phyloP scores from a whole-genome alignment of 805 yeast species.

The Teunomyces lycoperdinae region DNA sequence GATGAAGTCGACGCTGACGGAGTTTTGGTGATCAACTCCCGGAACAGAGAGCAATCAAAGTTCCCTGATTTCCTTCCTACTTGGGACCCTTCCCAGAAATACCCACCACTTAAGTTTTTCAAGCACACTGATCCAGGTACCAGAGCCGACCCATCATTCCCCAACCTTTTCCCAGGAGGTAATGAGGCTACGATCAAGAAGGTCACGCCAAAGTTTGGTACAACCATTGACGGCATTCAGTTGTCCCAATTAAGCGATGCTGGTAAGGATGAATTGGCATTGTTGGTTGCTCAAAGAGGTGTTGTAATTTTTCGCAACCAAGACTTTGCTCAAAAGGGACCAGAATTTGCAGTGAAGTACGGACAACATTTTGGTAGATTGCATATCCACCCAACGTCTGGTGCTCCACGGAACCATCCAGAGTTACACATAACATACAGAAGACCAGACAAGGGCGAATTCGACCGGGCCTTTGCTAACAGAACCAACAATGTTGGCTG shows the following conservation, averaged over 20 bases:
- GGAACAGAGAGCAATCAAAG: constrained; percentile 28
- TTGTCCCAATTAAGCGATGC: constrained; percentile 49
- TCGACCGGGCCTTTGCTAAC: constrained; percentile 24
- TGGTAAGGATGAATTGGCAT: constrained; percentile 68
- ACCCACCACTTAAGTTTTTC: constrained; percentile 51
- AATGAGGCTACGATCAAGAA: constrained; percentile 29
- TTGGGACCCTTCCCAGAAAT: constrained; percentile 60
- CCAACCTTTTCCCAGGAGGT: constrained; percentile 46
- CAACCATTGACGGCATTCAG: constrained; percentile 60
- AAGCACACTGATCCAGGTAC: constrained; percentile 63
- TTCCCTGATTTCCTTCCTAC: constrained; percentile 65
- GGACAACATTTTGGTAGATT: constrained; percentile 67
- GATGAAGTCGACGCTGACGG: constrained; percentile 51
- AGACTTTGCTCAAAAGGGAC: constrained; percentile 54
- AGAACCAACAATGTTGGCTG: constrained; percentile 32
- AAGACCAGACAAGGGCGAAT: constrained; percentile 27
- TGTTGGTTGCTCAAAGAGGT: constrained; percentile 66
- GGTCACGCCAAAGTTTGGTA: constrained; percentile 69
- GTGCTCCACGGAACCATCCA: constrained; percentile 52
- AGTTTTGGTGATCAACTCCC: constrained; percentile 43
- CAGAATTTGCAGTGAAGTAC: constrained; percentile 48
- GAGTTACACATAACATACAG: constrained; percentile 36
- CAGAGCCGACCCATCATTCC: constrained; percentile 57
- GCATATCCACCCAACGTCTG: constrained; percentile 73
- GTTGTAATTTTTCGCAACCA: constrained; percentile 66